A percentile compares a stretch with the other conserved stretches of the same genome.
These are phyloP conservation scores for Rhodotorula toruloides DNA, from an alignment of 768 basidiomycete genomes.

Conservation along the genomic window DNA sequence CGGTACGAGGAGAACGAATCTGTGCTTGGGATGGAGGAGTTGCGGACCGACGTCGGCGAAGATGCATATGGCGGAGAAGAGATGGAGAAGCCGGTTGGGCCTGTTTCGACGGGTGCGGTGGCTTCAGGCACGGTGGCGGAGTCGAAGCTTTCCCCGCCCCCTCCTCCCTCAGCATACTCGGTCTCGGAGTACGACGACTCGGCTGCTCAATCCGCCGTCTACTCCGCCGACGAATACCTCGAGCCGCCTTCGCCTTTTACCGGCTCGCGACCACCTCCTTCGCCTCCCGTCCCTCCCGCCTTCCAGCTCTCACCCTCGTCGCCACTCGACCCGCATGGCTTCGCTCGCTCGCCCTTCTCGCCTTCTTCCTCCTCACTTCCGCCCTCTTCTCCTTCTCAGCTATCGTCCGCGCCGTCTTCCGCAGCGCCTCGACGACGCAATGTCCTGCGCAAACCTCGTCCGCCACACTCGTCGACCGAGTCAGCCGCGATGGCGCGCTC, in stretches of 20 bases:
- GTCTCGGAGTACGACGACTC: neutral
- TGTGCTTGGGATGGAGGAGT: neutral
- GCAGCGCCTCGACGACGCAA: conserved; percentile 1
- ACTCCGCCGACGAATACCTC: neutral
- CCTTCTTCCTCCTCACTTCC: neutral
- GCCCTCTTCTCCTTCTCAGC: neutral
- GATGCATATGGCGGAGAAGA: neutral
- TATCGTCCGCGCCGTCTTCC: neutral
- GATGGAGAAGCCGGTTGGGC: neutral
- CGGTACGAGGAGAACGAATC: neutral
- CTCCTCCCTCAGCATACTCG: conserved; percentile 2
- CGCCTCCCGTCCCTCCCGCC: neutral
- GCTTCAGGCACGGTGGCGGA: no score
- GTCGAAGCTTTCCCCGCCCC: neutral
- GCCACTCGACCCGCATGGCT: neutral
- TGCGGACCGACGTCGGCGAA: neutral
- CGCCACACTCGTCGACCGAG: neutral
- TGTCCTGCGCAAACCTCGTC: conserved; percentile 29
- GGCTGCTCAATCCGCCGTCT: neutral
- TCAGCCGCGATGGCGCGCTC: conserved; percentile 1
- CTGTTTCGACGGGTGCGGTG: no score
- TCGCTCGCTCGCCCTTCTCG: neutral
- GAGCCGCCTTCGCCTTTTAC: neutral
- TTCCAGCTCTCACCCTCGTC: neutral
- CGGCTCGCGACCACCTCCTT: neutral